Evolutionary conservation across 352 stramenopile genomes (phyloP).

Genomic region (Phytophthora sp.): DNA sequence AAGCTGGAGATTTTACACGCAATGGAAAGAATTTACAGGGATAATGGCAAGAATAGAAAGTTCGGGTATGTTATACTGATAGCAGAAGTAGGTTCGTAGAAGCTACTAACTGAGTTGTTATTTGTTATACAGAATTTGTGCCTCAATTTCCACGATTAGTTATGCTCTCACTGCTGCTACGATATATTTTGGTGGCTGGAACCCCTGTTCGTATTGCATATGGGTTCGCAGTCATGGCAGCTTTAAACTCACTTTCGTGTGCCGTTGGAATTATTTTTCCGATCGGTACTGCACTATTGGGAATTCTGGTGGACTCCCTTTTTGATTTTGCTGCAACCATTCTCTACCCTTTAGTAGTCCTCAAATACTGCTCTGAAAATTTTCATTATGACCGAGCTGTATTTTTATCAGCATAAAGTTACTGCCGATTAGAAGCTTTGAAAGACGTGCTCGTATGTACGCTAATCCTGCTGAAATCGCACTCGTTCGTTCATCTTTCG

Average conservation of each 20-base stretch:
- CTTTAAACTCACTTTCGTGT: constrained; percentile 22
- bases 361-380: constrained; percentile 23
- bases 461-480: constrained; percentile 34
- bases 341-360: constrained; percentile 28
- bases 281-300: constrained; percentile 16
- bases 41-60: constrained; percentile 40
- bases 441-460: constrained; percentile 34
- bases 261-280: constrained; percentile 6
- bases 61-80: constrained; percentile 36
- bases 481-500: constrained; percentile 32
- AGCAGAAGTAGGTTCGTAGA: too few species aligned
- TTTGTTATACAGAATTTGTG: constrained; percentile 42
- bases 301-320: constrained; percentile 40
- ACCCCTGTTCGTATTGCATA: constrained; percentile 14
- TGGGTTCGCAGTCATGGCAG: constrained; percentile 20
- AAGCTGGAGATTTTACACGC: constrained; percentile 7
- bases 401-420: constrained; percentile 33
- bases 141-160: constrained; percentile 35
- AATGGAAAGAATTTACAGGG: constrained; percentile 22
- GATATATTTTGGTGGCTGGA: constrained; percentile 29
- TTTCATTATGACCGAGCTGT: constrained; percentile 40
- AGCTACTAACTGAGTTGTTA: too few species aligned
- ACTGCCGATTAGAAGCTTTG: constrained; percentile 34
- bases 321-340: constrained; percentile 44
- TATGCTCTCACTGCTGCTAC: constrained; percentile 26